Conservation (phyloP, 495 filamentous ascomycete species). For the Lineolata rhizophorae region DNA sequence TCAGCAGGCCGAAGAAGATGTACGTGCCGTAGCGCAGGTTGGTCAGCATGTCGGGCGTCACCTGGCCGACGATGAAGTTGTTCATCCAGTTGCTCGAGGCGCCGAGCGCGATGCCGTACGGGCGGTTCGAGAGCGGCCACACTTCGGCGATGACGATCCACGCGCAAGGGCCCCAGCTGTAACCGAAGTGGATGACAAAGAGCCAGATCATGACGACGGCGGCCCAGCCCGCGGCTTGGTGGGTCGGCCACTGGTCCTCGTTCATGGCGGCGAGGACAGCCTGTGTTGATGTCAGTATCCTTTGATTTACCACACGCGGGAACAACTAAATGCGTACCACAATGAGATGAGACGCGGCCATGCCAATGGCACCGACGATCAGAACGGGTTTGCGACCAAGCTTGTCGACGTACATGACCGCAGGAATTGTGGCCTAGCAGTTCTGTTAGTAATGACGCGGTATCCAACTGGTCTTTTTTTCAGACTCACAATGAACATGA, state of each 20-base stretch:
- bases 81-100: slow-evolving; percentile 29
- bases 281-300: no score
- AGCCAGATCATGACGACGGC: slow-evolving; percentile 66
- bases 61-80: slow-evolving; percentile 50
- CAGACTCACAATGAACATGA: slow-evolving; percentile 32
- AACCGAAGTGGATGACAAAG: slow-evolving; percentile 64
- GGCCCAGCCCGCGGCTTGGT: slow-evolving; percentile 50
- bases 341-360: slow-evolving; percentile 34
- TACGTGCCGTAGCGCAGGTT: slow-evolving; percentile 56
- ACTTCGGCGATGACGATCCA: slow-evolving; percentile 52
- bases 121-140: slow-evolving; percentile 51
- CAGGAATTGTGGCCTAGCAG: slow-evolving; percentile 42
- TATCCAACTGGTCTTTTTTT: not conserved
- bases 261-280: slow-evolving; percentile 45
- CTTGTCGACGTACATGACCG: slow-evolving; percentile 37
- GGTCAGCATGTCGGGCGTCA: slow-evolving; percentile 55
- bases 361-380: slow-evolving; percentile 18
- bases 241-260: slow-evolving; percentile 30
- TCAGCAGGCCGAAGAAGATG: slow-evolving; percentile 55
- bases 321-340: no score
- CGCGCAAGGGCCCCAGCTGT: slow-evolving; percentile 44
- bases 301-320: no score
- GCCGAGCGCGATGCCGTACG: slow-evolving; percentile 52
- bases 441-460: slow-evolving; percentile 7
- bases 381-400: slow-evolving; percentile 19